Base-by-base conservation (phyloP, 441 rosid species). In the Heliophila coronopifolia region DNA sequence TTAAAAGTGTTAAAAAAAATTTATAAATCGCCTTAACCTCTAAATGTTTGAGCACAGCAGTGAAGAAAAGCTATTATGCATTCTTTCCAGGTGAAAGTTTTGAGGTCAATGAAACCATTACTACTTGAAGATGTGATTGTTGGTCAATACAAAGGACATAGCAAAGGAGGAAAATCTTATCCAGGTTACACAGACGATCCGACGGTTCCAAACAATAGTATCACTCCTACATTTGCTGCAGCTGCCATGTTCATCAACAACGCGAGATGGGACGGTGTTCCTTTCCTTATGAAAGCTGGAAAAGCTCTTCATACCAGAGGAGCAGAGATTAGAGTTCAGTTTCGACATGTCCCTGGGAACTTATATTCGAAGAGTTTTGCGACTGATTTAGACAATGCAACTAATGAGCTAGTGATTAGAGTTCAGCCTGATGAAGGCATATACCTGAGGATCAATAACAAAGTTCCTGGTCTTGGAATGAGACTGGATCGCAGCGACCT, bases 341-440 rank as follows among this genome's bases (percentile, higher is more conserved):
- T 91, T 73, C 72, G 94, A 61, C 94, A 84, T 47, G 98, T 87
- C 22, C 96, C 98, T 0, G 96, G 98, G 34, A 87, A 83, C 72
- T 54, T 87, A 55, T 87, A 76, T 83, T 77, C 70, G 72, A 70
- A 70, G 6, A 82, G 55, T 41, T 73, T 82, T 16, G 86, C 82
- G 2, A 79, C 86, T 30, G 84, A 81, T 68, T 54, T 82, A 22
- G 91, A 84, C 52, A 77, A 79, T 72, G 86, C 88, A 2, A 79
- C 96, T 31, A 91, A 87, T 59, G 96, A 81, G 72, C 89, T 87
- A 32, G 98, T 91, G 46, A 84, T 91, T 14, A 81, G 86, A 12
- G 91, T 87, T 46, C 98, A 87, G 62, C 98, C 96, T 49, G 91
- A 87, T 65, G 98, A 91, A 75, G 95, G 93, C 33, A 84, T 91